Evolutionary conservation across 768 basidiomycete species (phyloP), one percentile per base, ranked within the genome.

Genomic region (Kwoniella sp.): DNA sequence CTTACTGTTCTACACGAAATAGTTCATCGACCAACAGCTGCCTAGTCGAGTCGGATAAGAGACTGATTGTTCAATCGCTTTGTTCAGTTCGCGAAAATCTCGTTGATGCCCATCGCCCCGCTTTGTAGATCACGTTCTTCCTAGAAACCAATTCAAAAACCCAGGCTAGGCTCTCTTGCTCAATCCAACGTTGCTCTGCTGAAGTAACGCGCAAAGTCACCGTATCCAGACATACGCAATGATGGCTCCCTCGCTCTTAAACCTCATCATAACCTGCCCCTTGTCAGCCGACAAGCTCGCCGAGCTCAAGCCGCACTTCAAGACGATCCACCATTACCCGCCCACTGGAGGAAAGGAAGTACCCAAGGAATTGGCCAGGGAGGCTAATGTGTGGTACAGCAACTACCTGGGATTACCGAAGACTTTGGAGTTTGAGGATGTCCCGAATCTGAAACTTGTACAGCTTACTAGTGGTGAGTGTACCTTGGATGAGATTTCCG

Each of bases 401-500:
- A 67, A 55, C n/a, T 65, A 36, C 7, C 13, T 29, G 2, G 71
- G 74, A 19, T 15, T 74, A 17, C 75, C 73, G 9, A 57, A 65
- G 30, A 46, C 59, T 21, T 29, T 73, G 15, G 60, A 58, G 21
- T 44, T 66, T 21, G 61, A 66, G 21, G 54, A 72, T 29, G 30
- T 75, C 19, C 67, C 68, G 13, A 67, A 69, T 49, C 36, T 69
- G 15, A 70, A 64, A 55, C 50, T 71, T 22, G 30, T 79, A 2
- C 77, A 79, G 58, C 30, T 79, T 30, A 65, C 58, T 25, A 61
- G 60, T 40, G 74, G 65, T 76, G 56, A 54, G 69, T 68, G 58
- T 7, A 21, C 5, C 37, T 26, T 3, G 27, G 8, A 5, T 55
- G 53, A n/a, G n/a, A n/a, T n/a, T n/a, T 26, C n/a, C 19, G 53